Evolutionary conservation across 1,284 basidiomycete genomes (phyloP).

Genomic region (Chondrostereum purpureum): DNA sequence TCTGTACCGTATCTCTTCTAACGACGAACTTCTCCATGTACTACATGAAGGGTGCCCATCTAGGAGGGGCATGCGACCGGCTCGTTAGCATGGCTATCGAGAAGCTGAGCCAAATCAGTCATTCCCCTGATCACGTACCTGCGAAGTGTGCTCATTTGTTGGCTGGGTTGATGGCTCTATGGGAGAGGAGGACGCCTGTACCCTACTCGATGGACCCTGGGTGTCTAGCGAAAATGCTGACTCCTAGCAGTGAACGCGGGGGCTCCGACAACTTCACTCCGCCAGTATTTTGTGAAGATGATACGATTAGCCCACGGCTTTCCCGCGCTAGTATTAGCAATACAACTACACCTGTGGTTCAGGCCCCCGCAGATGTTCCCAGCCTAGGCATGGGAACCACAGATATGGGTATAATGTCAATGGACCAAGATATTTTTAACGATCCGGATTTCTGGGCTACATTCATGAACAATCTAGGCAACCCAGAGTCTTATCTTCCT

Average conservation of each 20-base stretch:
- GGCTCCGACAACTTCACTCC: neutral
- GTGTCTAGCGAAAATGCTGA: neutral
- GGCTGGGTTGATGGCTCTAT: conserved; percentile 24
- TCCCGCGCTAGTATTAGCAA: neutral
- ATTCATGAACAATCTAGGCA: conserved; percentile 24
- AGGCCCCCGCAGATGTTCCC: conserved; percentile 16
- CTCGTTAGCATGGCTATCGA: conserved; percentile 29
- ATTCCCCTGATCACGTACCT: conserved; percentile 32
- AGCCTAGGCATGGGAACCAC: conserved; percentile 1
- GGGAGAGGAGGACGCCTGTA: conserved; percentile 20
- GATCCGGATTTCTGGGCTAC: conserved; percentile 32
- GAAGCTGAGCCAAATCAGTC: conserved; percentile 25
- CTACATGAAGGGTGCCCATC: conserved; percentile 24
- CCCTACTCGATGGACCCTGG: conserved; percentile 7
- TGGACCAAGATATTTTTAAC: conserved; percentile 27
- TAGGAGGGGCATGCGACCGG: conserved; percentile 31
- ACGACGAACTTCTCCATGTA: conserved; percentile 32
- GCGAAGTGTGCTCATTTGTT: conserved; percentile 35
- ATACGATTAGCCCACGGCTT: neutral
- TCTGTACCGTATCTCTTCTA: conserved; percentile 34
- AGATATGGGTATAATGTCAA: conserved; percentile 25
- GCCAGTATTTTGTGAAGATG: neutral
- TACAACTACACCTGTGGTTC: neutral
- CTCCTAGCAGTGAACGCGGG: neutral
- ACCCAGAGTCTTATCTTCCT: neutral